A percentile compares a stretch with the other conserved stretches of the same genome.
Evolutionary conservation across 1,284 basidiomycete species (phyloP).

Genomic region (Meira miltonrushii): DNA sequence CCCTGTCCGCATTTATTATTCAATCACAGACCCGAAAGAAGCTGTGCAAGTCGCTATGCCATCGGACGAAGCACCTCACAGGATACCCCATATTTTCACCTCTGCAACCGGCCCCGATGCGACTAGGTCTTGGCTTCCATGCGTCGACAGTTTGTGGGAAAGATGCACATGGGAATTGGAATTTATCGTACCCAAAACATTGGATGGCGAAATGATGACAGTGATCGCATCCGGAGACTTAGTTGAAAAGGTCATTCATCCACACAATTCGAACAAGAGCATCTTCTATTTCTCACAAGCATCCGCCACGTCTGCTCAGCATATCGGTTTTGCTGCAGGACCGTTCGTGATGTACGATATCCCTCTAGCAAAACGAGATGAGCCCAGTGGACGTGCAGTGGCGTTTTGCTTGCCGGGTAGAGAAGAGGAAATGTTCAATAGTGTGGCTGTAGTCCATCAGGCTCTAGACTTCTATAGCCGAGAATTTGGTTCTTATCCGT

Average conservation of each 20-base stretch:
- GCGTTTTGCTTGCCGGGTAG: slow-evolving; percentile 85
- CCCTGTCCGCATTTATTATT: slow-evolving; percentile 70
- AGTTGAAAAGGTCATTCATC: slow-evolving; percentile 67
- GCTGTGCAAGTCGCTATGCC: slow-evolving; percentile 81
- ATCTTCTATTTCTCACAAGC: slow-evolving; percentile 90
- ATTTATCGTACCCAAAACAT: slow-evolving; percentile 75
- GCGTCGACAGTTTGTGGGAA: slow-evolving; percentile 90
- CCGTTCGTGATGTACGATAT: slow-evolving; percentile 61
- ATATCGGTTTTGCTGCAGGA: slow-evolving; percentile 90
- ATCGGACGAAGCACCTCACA: slow-evolving; percentile 73
- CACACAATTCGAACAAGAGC: slow-evolving; percentile 85
- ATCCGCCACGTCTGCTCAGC: slow-evolving; percentile 84
- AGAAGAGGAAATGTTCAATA: slow-evolving; percentile 64
- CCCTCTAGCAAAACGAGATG: slow-evolving; percentile 17
- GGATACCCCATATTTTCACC: slow-evolving; percentile 79
- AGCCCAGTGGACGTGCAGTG: slow-evolving; percentile 65
- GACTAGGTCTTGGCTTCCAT: slow-evolving; percentile 94
- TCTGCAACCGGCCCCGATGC: slow-evolving; percentile 81
- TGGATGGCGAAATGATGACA: slow-evolving; percentile 49
- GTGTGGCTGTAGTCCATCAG: slow-evolving; percentile 72
- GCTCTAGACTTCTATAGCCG: slow-evolving; percentile 88
- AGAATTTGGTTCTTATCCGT: slow-evolving; percentile 94
- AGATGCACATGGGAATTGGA: slow-evolving; percentile 98
- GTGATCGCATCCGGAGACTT: slow-evolving; percentile 86
- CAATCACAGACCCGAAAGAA: slow-evolving; percentile 68